Conservation (phyloP, 2,329 filamentous ascomycete genomes). For the Gremmenia infestans region DNA sequence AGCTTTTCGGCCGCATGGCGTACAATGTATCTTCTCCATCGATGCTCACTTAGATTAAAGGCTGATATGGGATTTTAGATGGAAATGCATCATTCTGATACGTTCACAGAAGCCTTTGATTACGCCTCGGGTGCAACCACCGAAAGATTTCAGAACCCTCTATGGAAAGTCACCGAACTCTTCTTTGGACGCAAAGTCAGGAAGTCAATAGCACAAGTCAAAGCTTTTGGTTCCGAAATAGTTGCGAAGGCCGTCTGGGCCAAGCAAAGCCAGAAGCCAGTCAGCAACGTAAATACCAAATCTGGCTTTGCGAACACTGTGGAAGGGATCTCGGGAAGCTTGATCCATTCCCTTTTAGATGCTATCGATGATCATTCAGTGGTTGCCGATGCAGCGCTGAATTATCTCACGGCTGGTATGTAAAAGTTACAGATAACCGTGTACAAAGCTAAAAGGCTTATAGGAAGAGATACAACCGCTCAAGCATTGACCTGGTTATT, state of each 20-base stretch:
- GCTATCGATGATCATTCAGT: slow-evolving; percentile 49
- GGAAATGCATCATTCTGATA: slow-evolving; percentile 59
- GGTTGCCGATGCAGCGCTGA: slow-evolving; percentile 60
- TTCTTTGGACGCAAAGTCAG: slow-evolving; percentile 46
- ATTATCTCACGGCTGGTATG: slow-evolving; percentile 56
- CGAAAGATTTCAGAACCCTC: slow-evolving; percentile 59
- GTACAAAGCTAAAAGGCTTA: slow-evolving; percentile 4
- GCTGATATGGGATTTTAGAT: slow-evolving; percentile 37
- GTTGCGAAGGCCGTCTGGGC: slow-evolving; percentile 49
- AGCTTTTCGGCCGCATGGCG: slow-evolving; percentile 63
- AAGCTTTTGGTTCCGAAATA: slow-evolving; percentile 51
- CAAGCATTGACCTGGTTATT: slow-evolving; percentile 61
- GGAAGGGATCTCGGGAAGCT: slow-evolving; percentile 44
- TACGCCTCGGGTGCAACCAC: slow-evolving; percentile 56
- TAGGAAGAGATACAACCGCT: slow-evolving; percentile 57
- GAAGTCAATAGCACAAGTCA: slow-evolving; percentile 45
- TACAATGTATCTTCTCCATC: slow-evolving; percentile 43
- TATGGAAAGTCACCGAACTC: slow-evolving; percentile 55
- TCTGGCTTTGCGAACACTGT: slow-evolving; percentile 10
- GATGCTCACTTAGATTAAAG: neutral
- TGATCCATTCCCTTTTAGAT: slow-evolving; percentile 57
- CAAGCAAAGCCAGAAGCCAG: slow-evolving; percentile 26
- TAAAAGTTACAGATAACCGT: neutral
- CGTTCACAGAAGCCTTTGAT: slow-evolving; percentile 57
- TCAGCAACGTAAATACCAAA: slow-evolving; percentile 6